Percentiles rank a stretch among this genome's conserved stretches.
Conservation (phyloP, 345 rosid species). For the Kernera saxatilis region DNA sequence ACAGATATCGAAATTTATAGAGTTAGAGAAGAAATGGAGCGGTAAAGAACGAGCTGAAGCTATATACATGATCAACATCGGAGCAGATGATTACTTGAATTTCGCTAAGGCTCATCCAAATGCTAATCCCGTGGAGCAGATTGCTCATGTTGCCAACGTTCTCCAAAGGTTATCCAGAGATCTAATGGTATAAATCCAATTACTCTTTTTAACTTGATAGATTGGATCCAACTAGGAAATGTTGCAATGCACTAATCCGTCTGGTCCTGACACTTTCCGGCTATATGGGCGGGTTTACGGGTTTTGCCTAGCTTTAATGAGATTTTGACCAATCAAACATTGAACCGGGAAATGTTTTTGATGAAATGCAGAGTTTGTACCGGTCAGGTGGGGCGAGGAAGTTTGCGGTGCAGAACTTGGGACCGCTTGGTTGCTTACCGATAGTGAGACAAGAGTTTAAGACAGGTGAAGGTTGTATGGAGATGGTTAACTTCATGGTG, state of each 20-base stretch:
- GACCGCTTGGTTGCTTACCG: slow-evolving; percentile 31
- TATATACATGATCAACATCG: slow-evolving; percentile 21
- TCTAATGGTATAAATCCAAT: slow-evolving; percentile 2
- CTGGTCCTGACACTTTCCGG: neutral
- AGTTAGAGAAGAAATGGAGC: slow-evolving; percentile 14
- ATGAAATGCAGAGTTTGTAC: slow-evolving; percentile 18
- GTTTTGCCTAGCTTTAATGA: neutral
- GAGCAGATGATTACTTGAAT: slow-evolving; percentile 34
- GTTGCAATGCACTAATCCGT: neutral
- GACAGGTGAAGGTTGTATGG: slow-evolving; percentile 16
- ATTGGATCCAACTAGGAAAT: neutral
- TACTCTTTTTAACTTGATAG: neutral
- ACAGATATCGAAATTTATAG: slow-evolving; percentile 16
- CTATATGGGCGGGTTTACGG: neutral
- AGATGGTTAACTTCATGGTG: slow-evolving; percentile 18
- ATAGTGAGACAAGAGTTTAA: slow-evolving; percentile 24
- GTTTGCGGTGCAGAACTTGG: slow-evolving; percentile 28
- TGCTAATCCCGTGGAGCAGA: slow-evolving; percentile 11
- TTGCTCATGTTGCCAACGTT: neutral
- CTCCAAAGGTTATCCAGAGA: slow-evolving; percentile 4
- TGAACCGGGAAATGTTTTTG: neutral
- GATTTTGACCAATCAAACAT: neutral
- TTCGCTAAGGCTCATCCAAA: slow-evolving; percentile 24
- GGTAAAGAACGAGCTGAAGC: slow-evolving; percentile 23
- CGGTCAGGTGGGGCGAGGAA: slow-evolving; percentile 31